These are phyloP conservation scores for Blechomonas ayalai DNA, from an alignment of 208 protist genomes.

Conservation along the genomic window DNA sequence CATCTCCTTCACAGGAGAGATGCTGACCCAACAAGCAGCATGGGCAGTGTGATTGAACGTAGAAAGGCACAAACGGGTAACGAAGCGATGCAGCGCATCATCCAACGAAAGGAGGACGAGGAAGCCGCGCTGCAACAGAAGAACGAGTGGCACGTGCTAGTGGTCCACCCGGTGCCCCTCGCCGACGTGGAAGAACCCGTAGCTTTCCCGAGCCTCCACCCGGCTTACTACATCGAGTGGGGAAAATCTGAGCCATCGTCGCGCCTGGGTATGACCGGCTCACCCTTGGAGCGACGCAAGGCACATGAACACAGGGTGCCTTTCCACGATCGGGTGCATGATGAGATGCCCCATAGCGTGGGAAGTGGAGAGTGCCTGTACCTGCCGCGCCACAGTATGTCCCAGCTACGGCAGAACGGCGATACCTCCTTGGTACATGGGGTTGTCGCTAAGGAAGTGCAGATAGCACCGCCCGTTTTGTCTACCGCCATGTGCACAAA, in stretches of 20 bases:
- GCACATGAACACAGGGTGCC: too few species aligned
- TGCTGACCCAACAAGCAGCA: conserved; percentile 26
- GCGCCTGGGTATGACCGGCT: not conserved
- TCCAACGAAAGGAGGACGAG: conserved; percentile 11
- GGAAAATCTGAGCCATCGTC: too few species aligned
- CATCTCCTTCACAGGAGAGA: not conserved
- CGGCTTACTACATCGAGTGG: conserved; percentile 49
- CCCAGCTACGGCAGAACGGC: conserved; percentile 54
- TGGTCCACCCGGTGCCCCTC: conserved; percentile 49
- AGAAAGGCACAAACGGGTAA: conserved; percentile 25
- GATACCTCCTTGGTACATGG: conserved; percentile 49
- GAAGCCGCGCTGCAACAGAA: conserved; percentile 16
- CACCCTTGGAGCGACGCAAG: too few species aligned
- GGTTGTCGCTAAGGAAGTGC: too few species aligned
- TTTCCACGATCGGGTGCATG: too few species aligned
- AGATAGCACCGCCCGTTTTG: too few species aligned
- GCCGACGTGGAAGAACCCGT: conserved; percentile 22
- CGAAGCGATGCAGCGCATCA: conserved; percentile 11
- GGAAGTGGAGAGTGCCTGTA: too few species aligned
- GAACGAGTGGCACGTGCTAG: conserved; percentile 39
- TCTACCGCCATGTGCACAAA: too few species aligned
- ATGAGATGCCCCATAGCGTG: too few species aligned
- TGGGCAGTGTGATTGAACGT: conserved; percentile 25
- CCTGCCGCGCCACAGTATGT: conserved; percentile 16
- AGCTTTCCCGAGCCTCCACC: conserved; percentile 47